Evolutionary conservation across 306 rosid species (phyloP), one percentile per base, ranked within the genome.

Genomic region (Albizia julibrissin): DNA sequence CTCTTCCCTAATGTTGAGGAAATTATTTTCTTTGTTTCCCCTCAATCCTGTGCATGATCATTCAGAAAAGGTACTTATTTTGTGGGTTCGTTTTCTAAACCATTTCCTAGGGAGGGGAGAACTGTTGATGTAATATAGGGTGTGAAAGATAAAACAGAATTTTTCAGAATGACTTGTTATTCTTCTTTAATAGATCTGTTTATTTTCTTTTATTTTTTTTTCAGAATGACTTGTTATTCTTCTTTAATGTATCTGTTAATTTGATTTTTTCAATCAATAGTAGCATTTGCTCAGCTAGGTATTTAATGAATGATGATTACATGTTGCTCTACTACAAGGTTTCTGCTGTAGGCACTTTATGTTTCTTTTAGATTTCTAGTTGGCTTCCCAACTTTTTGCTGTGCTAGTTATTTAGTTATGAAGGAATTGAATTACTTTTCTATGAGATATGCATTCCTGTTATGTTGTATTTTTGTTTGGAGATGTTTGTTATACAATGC

Each of bases 1-100:
- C 76, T 88, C 90, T 40, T 84, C 87, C 64, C 71, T 79, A 39
- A 67, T 95, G 82, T 43, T 89, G 83, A 95, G 89, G 91, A 95
- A 89, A 77, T 74, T 95, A 69, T 79, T 89, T 29, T 80, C 87
- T 19, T 80, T 79, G 77, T 93, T 95, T 50, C 99, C 99, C 43
- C 90, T 95, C 58, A 84, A 81, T 84, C 81, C 86, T 3, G 82
- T 13, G 65, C 88, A 83, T 52, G 85, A 87, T 39, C 79, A 76
- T 74, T 83, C 90, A 18, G 92, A 84, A 78, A 95, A 86, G 98
- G 99, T 95, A 21, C 42, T 61, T 47, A 49, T 69, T 46, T 29
- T 69, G 33, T 26, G 56, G 58, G 12, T 49, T 78, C 52, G 42
- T n/a, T 74, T 84, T 74, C 72, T 47, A 29, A 52, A 33, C 42